A percentile compares a stretch with the other conserved stretches of the same genome.
Conservation (phyloP, 2,329 filamentous ascomycete species). For the Botrytis tulipae region DNA sequence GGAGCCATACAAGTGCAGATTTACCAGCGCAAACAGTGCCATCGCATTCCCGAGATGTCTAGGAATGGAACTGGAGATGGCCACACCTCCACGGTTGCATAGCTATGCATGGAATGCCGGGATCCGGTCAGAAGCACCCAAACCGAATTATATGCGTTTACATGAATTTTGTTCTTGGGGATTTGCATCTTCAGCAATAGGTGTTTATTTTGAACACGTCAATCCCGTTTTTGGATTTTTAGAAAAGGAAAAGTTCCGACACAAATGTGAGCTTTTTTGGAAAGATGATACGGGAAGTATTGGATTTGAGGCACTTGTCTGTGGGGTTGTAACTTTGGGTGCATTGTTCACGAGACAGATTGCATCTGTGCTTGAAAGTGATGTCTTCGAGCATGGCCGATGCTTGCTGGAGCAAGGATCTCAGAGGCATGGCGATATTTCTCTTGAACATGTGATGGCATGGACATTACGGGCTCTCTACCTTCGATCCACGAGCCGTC, state of each 20-base stretch:
- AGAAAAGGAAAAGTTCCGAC: slow-evolving; percentile 32
- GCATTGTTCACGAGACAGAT: slow-evolving; percentile 37
- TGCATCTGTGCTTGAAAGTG: slow-evolving; percentile 31
- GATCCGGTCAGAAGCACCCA: slow-evolving; percentile 31
- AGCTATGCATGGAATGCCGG: slow-evolving; percentile 42
- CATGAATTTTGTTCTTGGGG: slow-evolving; percentile 17
- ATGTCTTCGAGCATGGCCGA: slow-evolving; percentile 32
- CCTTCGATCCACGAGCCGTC: slow-evolving; percentile 33
- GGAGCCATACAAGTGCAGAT: slow-evolving; percentile 23
- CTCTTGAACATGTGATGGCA: slow-evolving; percentile 30
- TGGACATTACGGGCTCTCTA: slow-evolving; percentile 36
- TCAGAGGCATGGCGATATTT: slow-evolving; percentile 12
- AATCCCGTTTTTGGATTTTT: slow-evolving; percentile 40
- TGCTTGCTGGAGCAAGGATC: slow-evolving; percentile 30
- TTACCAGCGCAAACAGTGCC: slow-evolving; percentile 36
- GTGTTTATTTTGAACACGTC: slow-evolving; percentile 36
- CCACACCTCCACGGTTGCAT: slow-evolving; percentile 40
- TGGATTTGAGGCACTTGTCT: slow-evolving; percentile 40
- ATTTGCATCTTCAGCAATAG: slow-evolving; percentile 32
- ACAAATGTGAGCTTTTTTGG: slow-evolving; percentile 38
- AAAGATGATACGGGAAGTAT: slow-evolving; percentile 29
- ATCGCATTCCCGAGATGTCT: slow-evolving; percentile 40
- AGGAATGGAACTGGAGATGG: slow-evolving; percentile 37
- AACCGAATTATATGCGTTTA: slow-evolving; percentile 19
- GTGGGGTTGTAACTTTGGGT: slow-evolving; percentile 39